phyloP scores from a whole-genome alignment of 139 green algal genomes.

The Asterochloris erici region DNA sequence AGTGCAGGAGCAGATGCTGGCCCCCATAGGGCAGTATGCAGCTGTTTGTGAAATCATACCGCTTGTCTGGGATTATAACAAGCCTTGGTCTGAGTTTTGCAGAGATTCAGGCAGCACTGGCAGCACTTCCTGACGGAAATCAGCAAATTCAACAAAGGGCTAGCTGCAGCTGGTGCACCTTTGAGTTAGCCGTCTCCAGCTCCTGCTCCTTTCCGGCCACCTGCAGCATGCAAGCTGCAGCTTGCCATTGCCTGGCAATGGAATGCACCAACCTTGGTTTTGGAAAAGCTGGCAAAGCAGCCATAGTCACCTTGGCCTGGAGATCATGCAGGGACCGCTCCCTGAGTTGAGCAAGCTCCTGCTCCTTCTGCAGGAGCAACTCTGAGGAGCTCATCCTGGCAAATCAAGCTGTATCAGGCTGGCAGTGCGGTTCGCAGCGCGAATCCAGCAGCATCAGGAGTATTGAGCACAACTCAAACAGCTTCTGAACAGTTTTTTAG shows the following conservation, averaged over 20 bases:
- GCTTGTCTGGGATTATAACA: no score
- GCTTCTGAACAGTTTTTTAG: no score
- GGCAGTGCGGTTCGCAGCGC: no score
- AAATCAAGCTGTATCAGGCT: not conserved
- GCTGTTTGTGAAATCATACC: no score
- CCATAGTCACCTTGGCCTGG: not conserved
- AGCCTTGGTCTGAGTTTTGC: no score
- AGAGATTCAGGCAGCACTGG: no score
- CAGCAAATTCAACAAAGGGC: not conserved
- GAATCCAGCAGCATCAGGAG: no score
- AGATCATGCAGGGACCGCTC: slow-evolving; percentile 1
- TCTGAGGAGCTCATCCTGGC: not conserved
- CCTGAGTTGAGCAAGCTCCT: slow-evolving; percentile 1
- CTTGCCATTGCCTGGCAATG: not conserved
- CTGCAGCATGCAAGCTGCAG: not conserved
- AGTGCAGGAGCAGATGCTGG: no score
- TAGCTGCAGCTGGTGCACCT: not conserved
- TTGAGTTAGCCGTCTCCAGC: slow-evolving; percentile 1
- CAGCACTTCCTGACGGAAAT: no score
- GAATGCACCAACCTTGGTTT: not conserved
- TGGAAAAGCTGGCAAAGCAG: not conserved
- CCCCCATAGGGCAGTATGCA: no score
- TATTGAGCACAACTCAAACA: no score
- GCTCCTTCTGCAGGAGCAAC: slow-evolving; percentile 8
- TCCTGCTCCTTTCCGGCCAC: slow-evolving; percentile 1